phyloP scores from a whole-genome alignment of 2,329 filamentous ascomycete genomes.

The Coniochaeta sp. region DNA sequence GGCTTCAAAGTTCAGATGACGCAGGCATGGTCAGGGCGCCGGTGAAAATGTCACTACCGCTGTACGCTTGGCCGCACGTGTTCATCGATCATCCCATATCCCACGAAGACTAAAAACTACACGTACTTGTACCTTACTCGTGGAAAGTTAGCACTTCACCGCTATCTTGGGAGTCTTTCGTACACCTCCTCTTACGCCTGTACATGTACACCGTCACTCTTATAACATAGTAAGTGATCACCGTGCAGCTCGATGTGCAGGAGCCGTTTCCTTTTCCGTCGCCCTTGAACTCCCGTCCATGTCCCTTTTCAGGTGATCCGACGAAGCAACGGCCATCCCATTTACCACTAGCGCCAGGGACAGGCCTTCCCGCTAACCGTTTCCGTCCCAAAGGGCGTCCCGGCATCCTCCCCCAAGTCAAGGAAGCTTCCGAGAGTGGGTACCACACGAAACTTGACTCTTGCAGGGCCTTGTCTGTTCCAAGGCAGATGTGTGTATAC shows the following conservation, averaged over 20 bases:
- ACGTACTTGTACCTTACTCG: background rate
- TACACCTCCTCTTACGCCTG: background rate
- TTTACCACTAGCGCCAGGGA: background rate
- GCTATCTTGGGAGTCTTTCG: background rate
- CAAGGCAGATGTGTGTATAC: background rate
- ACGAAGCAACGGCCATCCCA: background rate
- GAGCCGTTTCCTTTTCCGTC: background rate
- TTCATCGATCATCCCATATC: background rate
- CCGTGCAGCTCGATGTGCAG: background rate
- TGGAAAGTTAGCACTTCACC: background rate
- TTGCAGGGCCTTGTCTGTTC: background rate
- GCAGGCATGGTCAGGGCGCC: background rate
- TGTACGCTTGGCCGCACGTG: background rate
- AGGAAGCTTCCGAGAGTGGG: background rate
- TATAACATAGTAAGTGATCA: background rate
- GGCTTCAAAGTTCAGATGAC: background rate
- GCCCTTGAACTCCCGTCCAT: background rate
- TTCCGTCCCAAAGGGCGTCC: background rate
- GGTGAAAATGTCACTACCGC: background rate
- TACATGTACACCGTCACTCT: no score
- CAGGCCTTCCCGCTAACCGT: background rate
- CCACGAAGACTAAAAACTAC: background rate
- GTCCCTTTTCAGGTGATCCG: background rate
- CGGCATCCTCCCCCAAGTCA: background rate
- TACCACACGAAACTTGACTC: constrained; percentile 1